Evolutionary conservation across 78 protist genomes (phyloP).

Genomic region (Polysphondylium violaceum): DNA sequence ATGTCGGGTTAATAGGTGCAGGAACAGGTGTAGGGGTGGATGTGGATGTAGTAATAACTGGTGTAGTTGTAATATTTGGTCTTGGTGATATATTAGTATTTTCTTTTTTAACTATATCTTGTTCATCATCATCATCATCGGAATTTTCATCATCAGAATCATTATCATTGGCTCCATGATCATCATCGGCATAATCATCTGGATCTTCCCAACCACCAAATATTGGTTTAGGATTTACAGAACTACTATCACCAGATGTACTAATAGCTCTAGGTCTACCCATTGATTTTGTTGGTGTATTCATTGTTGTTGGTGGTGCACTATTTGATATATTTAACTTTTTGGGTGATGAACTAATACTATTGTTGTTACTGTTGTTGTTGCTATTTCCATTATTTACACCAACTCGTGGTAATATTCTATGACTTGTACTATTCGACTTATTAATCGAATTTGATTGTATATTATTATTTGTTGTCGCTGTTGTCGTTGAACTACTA

Average conservation of each 20-base stretch:
- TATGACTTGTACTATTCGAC: too few species aligned
- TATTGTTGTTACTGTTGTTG: neutral
- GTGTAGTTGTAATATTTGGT: neutral
- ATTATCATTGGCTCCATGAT: neutral
- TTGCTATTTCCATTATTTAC: neutral
- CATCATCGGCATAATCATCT: neutral
- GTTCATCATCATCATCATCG: slow-evolving; percentile 30
- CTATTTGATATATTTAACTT: neutral
- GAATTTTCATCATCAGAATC: neutral
- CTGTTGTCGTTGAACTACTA: too few species aligned
- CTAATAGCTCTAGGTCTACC: slow-evolving; percentile 4
- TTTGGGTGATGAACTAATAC: neutral
- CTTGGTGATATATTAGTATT: neutral
- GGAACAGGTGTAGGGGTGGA: slow-evolving; percentile 1
- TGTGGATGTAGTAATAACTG: neutral
- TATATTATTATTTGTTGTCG: too few species aligned
- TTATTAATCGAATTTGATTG: too few species aligned
- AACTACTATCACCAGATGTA: slow-evolving; percentile 15
- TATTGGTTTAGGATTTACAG: slow-evolving; percentile 6
- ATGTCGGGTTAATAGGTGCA: neutral
- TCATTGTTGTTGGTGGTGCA: neutral
- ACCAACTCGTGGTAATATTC: too few species aligned
- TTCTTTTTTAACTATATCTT: slow-evolving; percentile 14
- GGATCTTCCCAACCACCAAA: neutral
- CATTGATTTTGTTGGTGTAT: neutral